Conservation (phyloP, 2,329 filamentous ascomycete genomes). For the Penicillium corylophilum region DNA sequence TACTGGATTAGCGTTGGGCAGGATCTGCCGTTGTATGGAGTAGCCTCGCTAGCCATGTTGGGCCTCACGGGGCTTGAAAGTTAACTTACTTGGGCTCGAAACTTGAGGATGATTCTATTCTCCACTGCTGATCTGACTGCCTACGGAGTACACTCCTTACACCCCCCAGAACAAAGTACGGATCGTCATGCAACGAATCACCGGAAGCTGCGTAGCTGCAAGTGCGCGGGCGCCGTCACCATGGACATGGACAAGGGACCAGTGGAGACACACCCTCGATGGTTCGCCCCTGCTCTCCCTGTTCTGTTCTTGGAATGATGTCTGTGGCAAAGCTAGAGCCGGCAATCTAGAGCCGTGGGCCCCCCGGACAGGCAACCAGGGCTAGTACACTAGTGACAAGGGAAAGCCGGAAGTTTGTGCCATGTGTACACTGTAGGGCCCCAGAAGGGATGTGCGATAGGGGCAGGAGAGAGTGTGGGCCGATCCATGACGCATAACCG, state of each 20-base stretch:
- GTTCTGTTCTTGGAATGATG: neutral
- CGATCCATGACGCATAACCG: slow-evolving; percentile 14
- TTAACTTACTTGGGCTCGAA: neutral
- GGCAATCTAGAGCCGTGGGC: neutral
- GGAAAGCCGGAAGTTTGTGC: slow-evolving; percentile 1
- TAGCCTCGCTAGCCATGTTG: neutral
- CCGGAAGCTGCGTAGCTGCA: slow-evolving; percentile 17
- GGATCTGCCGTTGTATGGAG: slow-evolving; percentile 6
- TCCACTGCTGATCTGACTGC: slow-evolving; percentile 1
- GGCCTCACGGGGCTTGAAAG: neutral
- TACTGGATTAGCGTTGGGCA: slow-evolving; percentile 24
- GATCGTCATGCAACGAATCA: slow-evolving; percentile 21
- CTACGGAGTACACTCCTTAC: neutral
- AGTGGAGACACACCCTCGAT: slow-evolving; percentile 15
- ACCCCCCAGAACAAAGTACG: neutral
- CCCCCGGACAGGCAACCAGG: neutral
- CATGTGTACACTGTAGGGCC: slow-evolving; percentile 5
- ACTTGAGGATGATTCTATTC: slow-evolving; percentile 3
- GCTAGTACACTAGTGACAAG: neutral
- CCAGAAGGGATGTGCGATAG: neutral
- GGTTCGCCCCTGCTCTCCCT: neutral
- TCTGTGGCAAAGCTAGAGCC: neutral
- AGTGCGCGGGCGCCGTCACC: slow-evolving; percentile 26
- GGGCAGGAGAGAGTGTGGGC: slow-evolving; percentile 6
- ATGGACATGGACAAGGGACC: slow-evolving; percentile 28